These are phyloP conservation scores for Mangifera indica DNA, from an alignment of 345 rosid genomes.

Conservation along the genomic window DNA sequence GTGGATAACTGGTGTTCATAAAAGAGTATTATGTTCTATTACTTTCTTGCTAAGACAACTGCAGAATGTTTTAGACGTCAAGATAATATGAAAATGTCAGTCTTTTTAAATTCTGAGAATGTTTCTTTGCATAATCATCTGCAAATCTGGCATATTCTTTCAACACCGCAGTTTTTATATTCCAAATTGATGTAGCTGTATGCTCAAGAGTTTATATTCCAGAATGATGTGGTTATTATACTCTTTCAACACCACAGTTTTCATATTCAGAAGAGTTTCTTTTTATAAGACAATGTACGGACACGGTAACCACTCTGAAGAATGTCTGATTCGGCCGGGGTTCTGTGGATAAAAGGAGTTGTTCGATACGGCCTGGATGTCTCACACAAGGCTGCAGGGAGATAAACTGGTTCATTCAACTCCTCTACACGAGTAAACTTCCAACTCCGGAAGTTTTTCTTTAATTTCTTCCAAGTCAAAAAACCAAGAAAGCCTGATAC, in stretches of 20 bases:
- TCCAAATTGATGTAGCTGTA: too few species aligned
- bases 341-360: constrained; percentile 22
- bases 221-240: not conserved
- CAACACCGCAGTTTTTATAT: too few species aligned
- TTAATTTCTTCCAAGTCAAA: constrained; percentile 35
- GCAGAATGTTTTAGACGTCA: too few species aligned
- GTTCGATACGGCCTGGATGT: constrained; percentile 28
- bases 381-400: constrained; percentile 31
- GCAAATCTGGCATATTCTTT: too few species aligned
- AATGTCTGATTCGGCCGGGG: constrained; percentile 18
- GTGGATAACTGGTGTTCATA: too few species aligned
- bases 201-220: too few species aligned
- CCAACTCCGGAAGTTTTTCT: not conserved
- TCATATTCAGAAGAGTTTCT: constrained; percentile 26
- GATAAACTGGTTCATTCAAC: constrained; percentile 18
- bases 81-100: too few species aligned
- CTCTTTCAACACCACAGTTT: constrained; percentile 31
- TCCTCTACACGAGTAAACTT: not conserved
- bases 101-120: too few species aligned
- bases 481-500: constrained; percentile 36
- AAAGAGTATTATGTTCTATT: too few species aligned
- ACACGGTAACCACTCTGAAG: constrained; percentile 31
- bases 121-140: too few species aligned
- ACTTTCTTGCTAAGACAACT: too few species aligned
- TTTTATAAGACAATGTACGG: constrained; percentile 8